phyloP scores from a whole-genome alignment of 257 asterid species.

The Nicotiana otophora region DNA sequence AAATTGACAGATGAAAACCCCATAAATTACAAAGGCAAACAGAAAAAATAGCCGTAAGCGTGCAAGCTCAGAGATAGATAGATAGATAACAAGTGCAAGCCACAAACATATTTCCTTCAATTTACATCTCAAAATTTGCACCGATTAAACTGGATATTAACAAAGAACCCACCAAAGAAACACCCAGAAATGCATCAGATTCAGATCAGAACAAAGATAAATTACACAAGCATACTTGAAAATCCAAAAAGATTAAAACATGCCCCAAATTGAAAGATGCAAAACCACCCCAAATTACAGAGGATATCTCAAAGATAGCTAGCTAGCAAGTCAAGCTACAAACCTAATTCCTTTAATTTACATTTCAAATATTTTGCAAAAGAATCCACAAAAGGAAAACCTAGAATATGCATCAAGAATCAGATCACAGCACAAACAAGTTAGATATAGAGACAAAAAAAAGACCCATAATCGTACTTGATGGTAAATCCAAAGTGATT shows the following conservation, averaged over 20 bases:
- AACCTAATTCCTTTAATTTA: background rate
- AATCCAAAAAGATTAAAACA: background rate
- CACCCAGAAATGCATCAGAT: background rate
- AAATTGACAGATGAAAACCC: too few species aligned
- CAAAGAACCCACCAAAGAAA: background rate
- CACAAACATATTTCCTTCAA: too few species aligned
- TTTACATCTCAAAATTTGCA: too few species aligned
- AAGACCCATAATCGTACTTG: background rate
- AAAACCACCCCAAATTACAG: background rate
- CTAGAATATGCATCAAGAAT: background rate
- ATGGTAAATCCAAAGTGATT: background rate
- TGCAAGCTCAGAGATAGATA: too few species aligned
- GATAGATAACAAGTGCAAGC: too few species aligned
- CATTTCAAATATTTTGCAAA: background rate
- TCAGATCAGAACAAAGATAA: background rate
- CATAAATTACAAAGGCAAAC: too few species aligned
- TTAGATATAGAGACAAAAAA: background rate
- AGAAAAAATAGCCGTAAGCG: too few species aligned
- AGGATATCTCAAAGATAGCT: background rate
- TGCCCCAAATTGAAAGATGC: background rate
- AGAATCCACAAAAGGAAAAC: background rate
- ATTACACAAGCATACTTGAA: background rate
- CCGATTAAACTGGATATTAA: background rate
- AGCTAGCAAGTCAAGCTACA: background rate
- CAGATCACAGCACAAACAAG: background rate